Evolutionary conservation across 257 asterid species (phyloP).

Genomic region (Cynanchum wilfordii): DNA sequence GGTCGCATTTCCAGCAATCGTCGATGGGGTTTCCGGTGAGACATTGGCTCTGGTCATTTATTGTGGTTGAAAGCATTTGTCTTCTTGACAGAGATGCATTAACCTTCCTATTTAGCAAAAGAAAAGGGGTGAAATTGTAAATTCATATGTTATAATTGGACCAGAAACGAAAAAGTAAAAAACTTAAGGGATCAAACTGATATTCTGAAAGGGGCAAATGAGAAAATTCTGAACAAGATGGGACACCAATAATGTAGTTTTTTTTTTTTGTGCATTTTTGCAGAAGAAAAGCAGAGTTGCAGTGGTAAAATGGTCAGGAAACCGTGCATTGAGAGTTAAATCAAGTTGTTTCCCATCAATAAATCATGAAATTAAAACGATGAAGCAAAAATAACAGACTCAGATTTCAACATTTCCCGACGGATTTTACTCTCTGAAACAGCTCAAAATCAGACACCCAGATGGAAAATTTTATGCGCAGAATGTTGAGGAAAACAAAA

Average conservation of each 20-base stretch:
- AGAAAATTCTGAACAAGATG: not conserved
- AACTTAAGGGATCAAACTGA: not conserved
- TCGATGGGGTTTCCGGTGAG: conserved; percentile 89
- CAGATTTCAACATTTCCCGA: not conserved
- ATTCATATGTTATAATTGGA: conserved; percentile 2
- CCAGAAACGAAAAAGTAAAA: conserved; percentile 8
- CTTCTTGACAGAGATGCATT: conserved; percentile 57
- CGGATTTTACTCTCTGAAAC: not conserved
- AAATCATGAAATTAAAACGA: conserved; percentile 2
- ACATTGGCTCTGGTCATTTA: conserved; percentile 48
- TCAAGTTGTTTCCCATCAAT: conserved; percentile 3
- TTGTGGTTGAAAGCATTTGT: conserved; percentile 27
- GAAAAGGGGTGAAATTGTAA: conserved; percentile 5
- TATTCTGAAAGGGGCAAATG: not conserved
- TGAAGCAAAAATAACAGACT: conserved; percentile 1
- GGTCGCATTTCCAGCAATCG: conserved; percentile 95
- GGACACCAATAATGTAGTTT: not conserved
- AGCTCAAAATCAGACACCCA: conserved; percentile 16
- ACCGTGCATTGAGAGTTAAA: conserved; percentile 18
- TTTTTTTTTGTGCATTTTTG: not conserved
- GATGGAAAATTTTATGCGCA: not conserved
- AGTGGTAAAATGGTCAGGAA: conserved; percentile 13
- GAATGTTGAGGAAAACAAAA: conserved; percentile 8
- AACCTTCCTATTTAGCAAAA: conserved; percentile 41
- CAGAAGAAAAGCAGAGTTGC: not conserved